Conservation (phyloP, 805 yeast genomes). For the Zygosaccharomyces lentus region DNA sequence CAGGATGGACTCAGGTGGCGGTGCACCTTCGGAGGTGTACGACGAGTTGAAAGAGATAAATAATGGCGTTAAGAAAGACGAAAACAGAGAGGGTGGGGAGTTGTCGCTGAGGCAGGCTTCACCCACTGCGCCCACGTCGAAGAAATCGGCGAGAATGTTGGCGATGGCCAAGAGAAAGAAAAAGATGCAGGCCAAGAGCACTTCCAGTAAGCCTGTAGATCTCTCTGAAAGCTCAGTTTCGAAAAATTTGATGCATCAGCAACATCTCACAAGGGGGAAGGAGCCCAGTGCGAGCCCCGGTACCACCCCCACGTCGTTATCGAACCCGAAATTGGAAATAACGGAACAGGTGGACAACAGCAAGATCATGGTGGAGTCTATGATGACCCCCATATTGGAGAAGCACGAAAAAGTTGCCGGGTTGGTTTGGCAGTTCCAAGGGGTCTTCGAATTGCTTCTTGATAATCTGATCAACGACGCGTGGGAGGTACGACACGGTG, state of each 20-base stretch:
- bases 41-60: slow-evolving; percentile 12
- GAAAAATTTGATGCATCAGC: slow-evolving; percentile 32
- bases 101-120: slow-evolving; percentile 18
- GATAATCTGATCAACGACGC: slow-evolving; percentile 75
- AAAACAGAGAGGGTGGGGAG: slow-evolving; percentile 24
- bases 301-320: slow-evolving; percentile 21
- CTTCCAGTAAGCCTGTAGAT: slow-evolving; percentile 54
- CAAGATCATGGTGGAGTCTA: slow-evolving; percentile 81
- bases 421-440: slow-evolving; percentile 90
- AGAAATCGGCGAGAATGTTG: slow-evolving; percentile 69
- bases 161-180: slow-evolving; percentile 95
- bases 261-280: slow-evolving; percentile 26
- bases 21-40: slow-evolving; percentile 3
- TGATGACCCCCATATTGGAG: slow-evolving; percentile 60
- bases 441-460: slow-evolving; percentile 76
- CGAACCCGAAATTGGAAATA: slow-evolving; percentile 49
- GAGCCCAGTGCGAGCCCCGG: slow-evolving; percentile 18
- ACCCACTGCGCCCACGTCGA: slow-evolving; percentile 17
- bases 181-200: slow-evolving; percentile 58
- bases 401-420: slow-evolving; percentile 70
- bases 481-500: slow-evolving; percentile 97
- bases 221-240: slow-evolving; percentile 68
- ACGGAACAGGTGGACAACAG: slow-evolving; percentile 78
- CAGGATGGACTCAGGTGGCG: not conserved
- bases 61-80: slow-evolving; percentile 11